Evolutionary conservation across 1,284 basidiomycete species (phyloP).

Genomic region (Blastosporella zonata): DNA sequence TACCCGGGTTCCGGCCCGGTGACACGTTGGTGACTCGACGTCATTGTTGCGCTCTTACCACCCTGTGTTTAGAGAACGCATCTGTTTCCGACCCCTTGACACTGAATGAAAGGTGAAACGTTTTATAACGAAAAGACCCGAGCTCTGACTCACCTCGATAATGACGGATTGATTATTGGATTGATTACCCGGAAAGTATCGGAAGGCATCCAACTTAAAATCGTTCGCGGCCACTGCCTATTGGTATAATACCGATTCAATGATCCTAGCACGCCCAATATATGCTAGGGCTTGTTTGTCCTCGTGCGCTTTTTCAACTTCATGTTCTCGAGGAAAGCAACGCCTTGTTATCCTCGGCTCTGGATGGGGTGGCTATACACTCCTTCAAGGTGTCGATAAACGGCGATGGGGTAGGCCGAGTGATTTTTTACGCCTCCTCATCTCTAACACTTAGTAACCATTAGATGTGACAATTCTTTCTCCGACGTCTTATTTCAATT

Average conservation of each 20-base stretch:
- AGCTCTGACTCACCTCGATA: background rate
- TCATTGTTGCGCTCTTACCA: too few species aligned
- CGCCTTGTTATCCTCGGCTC: constrained; percentile 80
- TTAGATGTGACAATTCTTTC: constrained; percentile 71
- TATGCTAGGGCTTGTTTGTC: background rate
- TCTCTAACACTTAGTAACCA: background rate
- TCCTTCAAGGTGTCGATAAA: constrained; percentile 64
- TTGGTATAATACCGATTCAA: too few species aligned
- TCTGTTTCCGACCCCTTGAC: background rate
- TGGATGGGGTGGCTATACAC: constrained; percentile 83
- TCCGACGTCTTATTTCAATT: constrained; percentile 79
- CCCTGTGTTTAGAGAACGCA: too few species aligned
- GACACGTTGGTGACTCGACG: too few species aligned
- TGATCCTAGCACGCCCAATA: constrained; percentile 1
- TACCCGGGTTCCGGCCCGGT: too few species aligned
- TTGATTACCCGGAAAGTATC: constrained; percentile 8
- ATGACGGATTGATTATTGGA: constrained; percentile 2
- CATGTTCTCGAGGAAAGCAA: constrained; percentile 37
- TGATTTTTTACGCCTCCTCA: background rate
- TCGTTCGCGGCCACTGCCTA: background rate
- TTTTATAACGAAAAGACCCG: background rate
- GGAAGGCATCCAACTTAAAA: constrained; percentile 3
- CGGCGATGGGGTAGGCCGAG: constrained; percentile 57
- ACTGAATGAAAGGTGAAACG: too few species aligned
- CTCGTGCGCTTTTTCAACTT: constrained; percentile 8